A percentile compares a stretch with the other conserved stretches of the same genome.
Conservation (phyloP, 805 yeast genomes). For the Wickerhamomyces alni region DNA sequence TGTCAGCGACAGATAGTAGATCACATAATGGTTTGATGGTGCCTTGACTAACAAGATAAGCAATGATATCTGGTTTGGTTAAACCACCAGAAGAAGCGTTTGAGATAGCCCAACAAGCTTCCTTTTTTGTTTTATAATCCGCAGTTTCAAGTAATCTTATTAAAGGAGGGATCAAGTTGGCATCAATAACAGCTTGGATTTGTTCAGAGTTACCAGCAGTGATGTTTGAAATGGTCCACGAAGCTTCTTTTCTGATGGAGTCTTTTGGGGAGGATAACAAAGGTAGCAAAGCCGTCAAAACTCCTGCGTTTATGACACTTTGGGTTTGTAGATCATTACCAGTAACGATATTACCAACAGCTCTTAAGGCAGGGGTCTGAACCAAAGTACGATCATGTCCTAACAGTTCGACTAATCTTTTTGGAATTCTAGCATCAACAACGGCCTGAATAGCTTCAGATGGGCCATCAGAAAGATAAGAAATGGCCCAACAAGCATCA, state of each 20-base stretch:
- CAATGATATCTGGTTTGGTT: constrained; percentile 85
- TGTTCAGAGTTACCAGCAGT: constrained; percentile 96
- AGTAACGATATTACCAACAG: constrained; percentile 96
- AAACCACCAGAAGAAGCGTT: constrained; percentile 97
- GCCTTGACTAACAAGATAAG: constrained; percentile 90
- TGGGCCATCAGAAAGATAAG: constrained; percentile 90
- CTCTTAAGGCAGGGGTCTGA: constrained; percentile 96
- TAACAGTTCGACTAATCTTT: constrained; percentile 85
- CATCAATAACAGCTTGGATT: constrained; percentile 94
- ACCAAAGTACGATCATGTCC: constrained; percentile 79
- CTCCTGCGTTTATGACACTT: constrained; percentile 88
- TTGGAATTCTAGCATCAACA: constrained; percentile 92
- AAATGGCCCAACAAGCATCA: constrained; percentile 98
- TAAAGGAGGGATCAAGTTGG: constrained; percentile 87
- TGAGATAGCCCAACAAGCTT: constrained; percentile 99
- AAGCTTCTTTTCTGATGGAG: constrained; percentile 91
- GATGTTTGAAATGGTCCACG: constrained; percentile 98
- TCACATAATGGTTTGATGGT: constrained; percentile 97
- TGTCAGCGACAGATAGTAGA: constrained; percentile 79
- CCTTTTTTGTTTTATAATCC: constrained; percentile 94
- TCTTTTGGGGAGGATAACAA: constrained; percentile 82
- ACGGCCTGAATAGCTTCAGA: constrained; percentile 94
- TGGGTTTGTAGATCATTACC: constrained; percentile 97
- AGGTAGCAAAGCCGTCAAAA: constrained; percentile 76
- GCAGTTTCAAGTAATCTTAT: constrained; percentile 75